Conservation (phyloP, 2,329 filamentous ascomycete species). For the Conoideocrella luteorostrata region DNA sequence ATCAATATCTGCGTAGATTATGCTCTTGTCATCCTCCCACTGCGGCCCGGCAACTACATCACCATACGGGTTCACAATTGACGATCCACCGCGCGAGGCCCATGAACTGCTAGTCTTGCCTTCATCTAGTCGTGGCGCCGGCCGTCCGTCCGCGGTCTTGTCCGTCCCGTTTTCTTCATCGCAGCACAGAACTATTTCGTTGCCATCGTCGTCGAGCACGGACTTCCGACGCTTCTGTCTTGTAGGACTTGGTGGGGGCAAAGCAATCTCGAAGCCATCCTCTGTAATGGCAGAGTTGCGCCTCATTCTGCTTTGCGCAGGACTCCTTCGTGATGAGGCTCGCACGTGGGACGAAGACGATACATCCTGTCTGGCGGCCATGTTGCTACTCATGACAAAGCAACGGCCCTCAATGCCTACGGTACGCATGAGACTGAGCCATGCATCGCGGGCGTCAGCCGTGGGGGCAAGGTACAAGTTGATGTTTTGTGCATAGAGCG, state of each 20-base stretch:
- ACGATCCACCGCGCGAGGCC: slow-evolving; percentile 70
- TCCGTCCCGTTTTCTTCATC: slow-evolving; percentile 19
- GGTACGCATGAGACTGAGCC: slow-evolving; percentile 77
- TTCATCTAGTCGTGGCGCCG: slow-evolving; percentile 5
- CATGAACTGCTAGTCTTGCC: slow-evolving; percentile 28
- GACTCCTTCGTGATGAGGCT: neutral
- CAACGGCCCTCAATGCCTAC: slow-evolving; percentile 75
- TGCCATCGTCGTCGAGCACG: slow-evolving; percentile 46
- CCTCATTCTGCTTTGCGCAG: slow-evolving; percentile 17
- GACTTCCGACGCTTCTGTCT: slow-evolving; percentile 29
- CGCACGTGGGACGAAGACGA: neutral
- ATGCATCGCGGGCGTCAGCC: slow-evolving; percentile 76
- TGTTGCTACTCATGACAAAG: slow-evolving; percentile 81
- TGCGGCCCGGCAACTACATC: slow-evolving; percentile 74
- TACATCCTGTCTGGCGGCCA: slow-evolving; percentile 48
- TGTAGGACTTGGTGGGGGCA: slow-evolving; percentile 24
- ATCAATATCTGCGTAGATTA: slow-evolving; percentile 70
- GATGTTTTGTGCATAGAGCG: slow-evolving; percentile 82
- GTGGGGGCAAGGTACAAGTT: slow-evolving; percentile 90
- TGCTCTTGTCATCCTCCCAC: slow-evolving; percentile 68
- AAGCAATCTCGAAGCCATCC: slow-evolving; percentile 41
- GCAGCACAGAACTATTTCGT: slow-evolving; percentile 45
- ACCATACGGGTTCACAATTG: slow-evolving; percentile 72
- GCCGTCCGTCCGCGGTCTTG: neutral
- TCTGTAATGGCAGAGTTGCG: slow-evolving; percentile 34